Percentiles rank a stretch among this genome's conserved stretches.
These are phyloP conservation scores for Backusella tuberculispora DNA, from an alignment of 192 early-diverging fungal genomes.

Conservation along the genomic window DNA sequence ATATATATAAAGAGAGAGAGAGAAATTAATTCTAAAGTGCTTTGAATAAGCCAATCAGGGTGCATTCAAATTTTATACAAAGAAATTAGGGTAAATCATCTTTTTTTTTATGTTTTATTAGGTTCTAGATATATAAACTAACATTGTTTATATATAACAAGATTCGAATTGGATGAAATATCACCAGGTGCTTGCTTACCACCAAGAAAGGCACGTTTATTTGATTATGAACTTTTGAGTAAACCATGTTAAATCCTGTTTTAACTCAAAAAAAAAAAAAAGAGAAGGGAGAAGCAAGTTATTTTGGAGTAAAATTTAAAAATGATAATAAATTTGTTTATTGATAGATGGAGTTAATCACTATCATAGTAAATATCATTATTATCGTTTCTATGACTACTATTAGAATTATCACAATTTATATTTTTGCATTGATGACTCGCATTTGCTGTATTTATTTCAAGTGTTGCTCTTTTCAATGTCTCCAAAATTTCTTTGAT, in stretches of 20 bases:
- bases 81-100: conserved; percentile 52
- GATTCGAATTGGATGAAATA: conserved; percentile 64
- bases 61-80: conserved; percentile 66
- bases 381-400: too few species aligned
- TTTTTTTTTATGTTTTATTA: too few species aligned
- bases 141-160: too few species aligned
- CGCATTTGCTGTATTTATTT: too few species aligned
- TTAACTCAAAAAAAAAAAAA: not conserved
- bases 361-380: too few species aligned
- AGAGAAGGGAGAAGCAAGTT: not conserved
- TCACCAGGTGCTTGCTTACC: conserved; percentile 62
- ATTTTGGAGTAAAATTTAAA: not conserved
- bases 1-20: not conserved
- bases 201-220: conserved; percentile 51
- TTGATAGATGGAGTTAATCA: too few species aligned
- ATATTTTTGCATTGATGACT: too few species aligned
- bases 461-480: too few species aligned
- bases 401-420: too few species aligned
- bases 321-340: not conserved
- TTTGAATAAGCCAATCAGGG: conserved; percentile 50
- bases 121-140: too few species aligned
- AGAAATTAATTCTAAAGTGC: not conserved
- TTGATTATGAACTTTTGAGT: conserved; percentile 71
- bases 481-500: too few species aligned
- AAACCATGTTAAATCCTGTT: conserved; percentile 39